Conservation (phyloP, 2,329 filamentous ascomycete species). For the Emergomyces africanus region DNA sequence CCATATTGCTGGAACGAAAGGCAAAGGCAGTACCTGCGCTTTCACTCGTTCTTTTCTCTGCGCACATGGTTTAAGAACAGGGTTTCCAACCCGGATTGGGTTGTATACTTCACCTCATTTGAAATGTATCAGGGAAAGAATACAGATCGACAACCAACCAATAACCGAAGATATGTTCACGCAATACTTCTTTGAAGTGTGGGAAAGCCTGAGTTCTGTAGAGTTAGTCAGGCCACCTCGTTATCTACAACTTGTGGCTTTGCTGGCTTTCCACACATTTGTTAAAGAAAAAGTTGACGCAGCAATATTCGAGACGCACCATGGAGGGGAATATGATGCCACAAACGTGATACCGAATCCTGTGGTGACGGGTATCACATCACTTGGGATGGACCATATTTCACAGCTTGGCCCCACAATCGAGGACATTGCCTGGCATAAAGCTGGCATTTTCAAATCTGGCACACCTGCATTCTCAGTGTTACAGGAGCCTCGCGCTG, state of each 20-base stretch:
- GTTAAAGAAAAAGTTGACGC: slow-evolving; percentile 48
- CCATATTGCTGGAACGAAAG: slow-evolving; percentile 64
- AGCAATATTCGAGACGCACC: slow-evolving; percentile 54
- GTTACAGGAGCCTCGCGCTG: slow-evolving; percentile 36
- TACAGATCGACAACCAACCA: slow-evolving; percentile 23
- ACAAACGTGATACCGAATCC: slow-evolving; percentile 53
- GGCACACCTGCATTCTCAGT: slow-evolving; percentile 47
- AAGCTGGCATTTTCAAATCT: slow-evolving; percentile 56
- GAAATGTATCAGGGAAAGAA: slow-evolving; percentile 22
- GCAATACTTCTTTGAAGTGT: slow-evolving; percentile 22
- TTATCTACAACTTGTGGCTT: slow-evolving; percentile 45
- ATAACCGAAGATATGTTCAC: slow-evolving; percentile 16
- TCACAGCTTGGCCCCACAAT: slow-evolving; percentile 49
- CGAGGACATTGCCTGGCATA: slow-evolving; percentile 60
- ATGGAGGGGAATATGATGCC: slow-evolving; percentile 56
- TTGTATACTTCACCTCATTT: slow-evolving; percentile 20
- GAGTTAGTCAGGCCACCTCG: slow-evolving; percentile 18
- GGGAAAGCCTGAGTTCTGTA: slow-evolving; percentile 21
- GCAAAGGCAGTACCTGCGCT: slow-evolving; percentile 61
- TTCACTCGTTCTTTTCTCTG: slow-evolving; percentile 52
- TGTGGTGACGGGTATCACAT: slow-evolving; percentile 48
- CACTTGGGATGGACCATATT: slow-evolving; percentile 58
- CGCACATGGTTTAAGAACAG: slow-evolving; percentile 17
- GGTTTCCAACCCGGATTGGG: slow-evolving; percentile 16
- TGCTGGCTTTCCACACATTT: slow-evolving; percentile 55